Conservation (phyloP, 345 rosid species). For the Anastatica hierochuntica region DNA sequence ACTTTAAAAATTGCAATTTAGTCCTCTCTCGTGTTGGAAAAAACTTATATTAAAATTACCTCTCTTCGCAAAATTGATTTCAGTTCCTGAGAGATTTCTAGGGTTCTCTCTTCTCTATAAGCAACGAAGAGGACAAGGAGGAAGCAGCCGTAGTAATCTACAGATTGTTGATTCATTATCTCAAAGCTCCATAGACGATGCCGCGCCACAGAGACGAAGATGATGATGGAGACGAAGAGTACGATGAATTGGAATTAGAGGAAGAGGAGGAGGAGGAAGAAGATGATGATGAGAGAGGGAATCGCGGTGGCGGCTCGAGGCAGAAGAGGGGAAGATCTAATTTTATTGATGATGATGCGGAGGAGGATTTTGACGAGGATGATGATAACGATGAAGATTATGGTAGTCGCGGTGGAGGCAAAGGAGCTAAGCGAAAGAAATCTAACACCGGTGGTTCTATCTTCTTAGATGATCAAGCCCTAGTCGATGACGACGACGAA, state of each 20-base stretch:
- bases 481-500: slow-evolving; percentile 75
- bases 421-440: slow-evolving; percentile 34
- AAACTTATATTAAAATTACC: background rate
- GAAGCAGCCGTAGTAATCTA: too few relatives aligned
- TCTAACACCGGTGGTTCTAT: slow-evolving; percentile 26
- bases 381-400: slow-evolving; percentile 64
- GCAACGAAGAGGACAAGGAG: too few relatives aligned
- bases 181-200: slow-evolving; percentile 26
- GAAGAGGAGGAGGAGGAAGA: slow-evolving; percentile 40
- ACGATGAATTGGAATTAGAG: too few relatives aligned
- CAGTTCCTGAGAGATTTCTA: background rate
- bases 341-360: slow-evolving; percentile 76
- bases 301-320: slow-evolving; percentile 23
- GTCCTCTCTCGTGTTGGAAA: background rate
- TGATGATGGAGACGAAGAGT: slow-evolving; percentile 46
- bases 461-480: slow-evolving; percentile 61
- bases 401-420: slow-evolving; percentile 31
- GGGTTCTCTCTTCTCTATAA: too few relatives aligned
- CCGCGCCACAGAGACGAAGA: slow-evolving; percentile 41
- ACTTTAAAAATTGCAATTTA: too few relatives aligned
- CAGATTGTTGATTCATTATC: background rate
- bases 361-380: slow-evolving; percentile 68
- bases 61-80: background rate
- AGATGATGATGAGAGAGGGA: too few relatives aligned
- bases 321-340: slow-evolving; percentile 72